Evolutionary conservation across 2,329 filamentous ascomycete species (phyloP).

Genomic region (Aschersonia sp.): DNA sequence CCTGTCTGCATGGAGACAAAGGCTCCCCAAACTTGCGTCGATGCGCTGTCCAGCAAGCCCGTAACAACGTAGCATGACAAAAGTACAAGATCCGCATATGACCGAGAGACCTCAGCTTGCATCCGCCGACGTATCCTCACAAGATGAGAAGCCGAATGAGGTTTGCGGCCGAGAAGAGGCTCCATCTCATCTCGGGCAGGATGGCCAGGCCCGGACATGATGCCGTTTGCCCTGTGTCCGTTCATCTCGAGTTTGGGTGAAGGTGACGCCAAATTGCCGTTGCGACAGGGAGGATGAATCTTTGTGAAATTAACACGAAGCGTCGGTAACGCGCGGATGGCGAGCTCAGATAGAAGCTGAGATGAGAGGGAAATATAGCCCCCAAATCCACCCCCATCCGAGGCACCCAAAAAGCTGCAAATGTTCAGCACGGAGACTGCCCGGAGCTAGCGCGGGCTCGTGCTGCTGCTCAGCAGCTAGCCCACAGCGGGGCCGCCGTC

Average conservation of each 20-base stretch:
- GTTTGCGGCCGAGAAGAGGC: slow-evolving; percentile 14
- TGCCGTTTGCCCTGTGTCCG: not conserved
- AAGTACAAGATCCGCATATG: slow-evolving; percentile 53
- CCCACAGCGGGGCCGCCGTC: not conserved
- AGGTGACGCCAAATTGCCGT: not conserved
- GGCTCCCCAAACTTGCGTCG: slow-evolving; percentile 62
- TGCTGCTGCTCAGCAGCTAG: not conserved
- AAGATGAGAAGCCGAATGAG: slow-evolving; percentile 7
- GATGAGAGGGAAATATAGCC: no score
- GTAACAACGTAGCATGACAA: slow-evolving; percentile 64
- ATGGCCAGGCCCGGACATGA: not conserved
- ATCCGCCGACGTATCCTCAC: slow-evolving; percentile 18
- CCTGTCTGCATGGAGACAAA: slow-evolving; percentile 80
- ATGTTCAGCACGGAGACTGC: not conserved
- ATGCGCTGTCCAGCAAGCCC: slow-evolving; percentile 61
- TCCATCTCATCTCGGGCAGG: slow-evolving; percentile 7
- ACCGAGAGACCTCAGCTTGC: slow-evolving; percentile 36
- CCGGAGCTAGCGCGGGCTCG: not conserved
- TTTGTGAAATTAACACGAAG: no score
- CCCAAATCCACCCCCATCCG: no score
- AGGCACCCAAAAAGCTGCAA: not conserved
- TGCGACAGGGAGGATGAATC: no score
- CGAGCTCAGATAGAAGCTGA: no score
- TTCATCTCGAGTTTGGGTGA: not conserved
- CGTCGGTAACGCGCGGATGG: no score